Evolutionary conservation across 768 basidiomycete genomes (phyloP).

Genomic region (Pleurotus giganteus): DNA sequence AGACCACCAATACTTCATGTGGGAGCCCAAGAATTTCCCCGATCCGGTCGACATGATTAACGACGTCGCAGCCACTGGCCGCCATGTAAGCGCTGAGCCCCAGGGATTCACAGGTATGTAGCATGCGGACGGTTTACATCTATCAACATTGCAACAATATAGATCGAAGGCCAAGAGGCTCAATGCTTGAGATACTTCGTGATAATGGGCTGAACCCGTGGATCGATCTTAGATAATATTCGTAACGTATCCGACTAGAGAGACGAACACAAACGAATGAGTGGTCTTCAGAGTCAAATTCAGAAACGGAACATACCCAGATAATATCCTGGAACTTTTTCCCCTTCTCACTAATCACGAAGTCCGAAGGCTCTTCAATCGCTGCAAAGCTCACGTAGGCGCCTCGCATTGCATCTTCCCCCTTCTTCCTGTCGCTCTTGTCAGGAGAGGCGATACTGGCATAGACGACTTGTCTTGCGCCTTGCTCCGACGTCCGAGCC

Average conservation of each 20-base stretch:
- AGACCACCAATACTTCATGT: slow-evolving; percentile 96
- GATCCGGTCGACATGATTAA: slow-evolving; percentile 93
- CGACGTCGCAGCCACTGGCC: slow-evolving; percentile 77
- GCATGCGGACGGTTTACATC: no score
- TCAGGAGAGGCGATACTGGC: slow-evolving; percentile 24
- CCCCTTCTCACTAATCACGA: slow-evolving; percentile 30
- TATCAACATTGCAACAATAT: no score
- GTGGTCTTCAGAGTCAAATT: neutral
- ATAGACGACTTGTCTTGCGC: slow-evolving; percentile 32
- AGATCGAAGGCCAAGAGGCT: no score
- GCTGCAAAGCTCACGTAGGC: slow-evolving; percentile 22
- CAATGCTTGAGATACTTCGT: slow-evolving; percentile 18
- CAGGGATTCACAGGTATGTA: no score
- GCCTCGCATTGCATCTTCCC: slow-evolving; percentile 21
- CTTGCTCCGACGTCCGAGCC: slow-evolving; percentile 35
- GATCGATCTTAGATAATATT: slow-evolving; percentile 18
- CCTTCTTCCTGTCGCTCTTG: slow-evolving; percentile 13
- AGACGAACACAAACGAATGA: neutral
- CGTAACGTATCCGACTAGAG: slow-evolving; percentile 18
- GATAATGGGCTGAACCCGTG: slow-evolving; percentile 13
- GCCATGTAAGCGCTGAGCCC: slow-evolving; percentile 83
- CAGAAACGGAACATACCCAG: slow-evolving; percentile 28
- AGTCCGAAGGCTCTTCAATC: slow-evolving; percentile 32
- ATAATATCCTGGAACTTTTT: slow-evolving; percentile 23
- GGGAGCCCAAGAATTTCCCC: slow-evolving; percentile 91